These are phyloP conservation scores for Yarrowia keelungensis DNA, from an alignment of 805 yeast genomes.

Conservation along the genomic window DNA sequence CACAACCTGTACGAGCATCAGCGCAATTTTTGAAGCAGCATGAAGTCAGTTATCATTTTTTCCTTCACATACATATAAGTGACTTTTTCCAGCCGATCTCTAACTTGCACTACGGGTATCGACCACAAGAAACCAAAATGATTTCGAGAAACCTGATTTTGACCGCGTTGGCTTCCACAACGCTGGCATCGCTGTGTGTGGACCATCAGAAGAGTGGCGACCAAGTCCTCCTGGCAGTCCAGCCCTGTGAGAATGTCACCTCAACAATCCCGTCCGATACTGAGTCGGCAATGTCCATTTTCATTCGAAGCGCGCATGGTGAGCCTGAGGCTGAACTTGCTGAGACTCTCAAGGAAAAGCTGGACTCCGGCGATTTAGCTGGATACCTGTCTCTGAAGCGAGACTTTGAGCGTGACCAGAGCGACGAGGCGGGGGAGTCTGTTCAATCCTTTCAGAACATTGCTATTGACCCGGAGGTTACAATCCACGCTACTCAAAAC, in stretches of 20 bases:
- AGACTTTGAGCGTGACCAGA: slow-evolving; percentile 3
- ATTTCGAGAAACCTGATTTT: slow-evolving; percentile 2
- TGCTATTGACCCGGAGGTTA: slow-evolving; percentile 9
- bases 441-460: slow-evolving; percentile 7
- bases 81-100: slow-evolving; percentile 27
- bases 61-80: slow-evolving; percentile 15
- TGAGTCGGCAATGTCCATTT: slow-evolving; percentile 20
- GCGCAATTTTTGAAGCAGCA: slow-evolving; percentile 20
- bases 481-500: slow-evolving; percentile 2
- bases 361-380: slow-evolving; percentile 4
- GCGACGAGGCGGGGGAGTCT: neutral
- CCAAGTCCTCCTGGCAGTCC: slow-evolving; percentile 16
- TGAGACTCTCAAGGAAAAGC: slow-evolving; percentile 13
- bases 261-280: slow-evolving; percentile 1
- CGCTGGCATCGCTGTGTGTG: slow-evolving; percentile 15
- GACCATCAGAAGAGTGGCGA: slow-evolving; percentile 12
- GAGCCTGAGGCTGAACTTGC: slow-evolving; percentile 30
- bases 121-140: neutral
- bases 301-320: slow-evolving; percentile 10
- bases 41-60: neutral
- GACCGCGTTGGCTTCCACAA: neutral
- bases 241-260: slow-evolving; percentile 19
- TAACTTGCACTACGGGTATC: neutral
- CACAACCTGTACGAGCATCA: slow-evolving; percentile 20
- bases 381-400: slow-evolving; percentile 13